Percentiles rank a stretch among this genome's conserved stretches.
Evolutionary conservation across 805 yeast genomes (phyloP).

Genomic region (Saccharomyces kudriavzevii): DNA sequence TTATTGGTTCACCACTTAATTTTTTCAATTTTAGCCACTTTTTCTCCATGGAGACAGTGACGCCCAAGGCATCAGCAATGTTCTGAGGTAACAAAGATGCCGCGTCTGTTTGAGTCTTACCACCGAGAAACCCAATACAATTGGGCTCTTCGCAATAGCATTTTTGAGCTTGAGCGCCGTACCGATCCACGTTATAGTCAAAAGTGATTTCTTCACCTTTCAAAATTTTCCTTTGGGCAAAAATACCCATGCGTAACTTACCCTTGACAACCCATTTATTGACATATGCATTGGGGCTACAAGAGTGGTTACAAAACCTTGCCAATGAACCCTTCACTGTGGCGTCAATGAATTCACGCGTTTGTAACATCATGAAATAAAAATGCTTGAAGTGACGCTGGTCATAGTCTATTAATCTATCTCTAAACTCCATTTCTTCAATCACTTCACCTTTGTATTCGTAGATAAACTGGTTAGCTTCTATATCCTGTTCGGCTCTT

Average conservation of each 20-base stretch:
- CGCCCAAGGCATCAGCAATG: constrained; percentile 79
- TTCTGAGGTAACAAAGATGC: constrained; percentile 76
- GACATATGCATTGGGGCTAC: constrained; percentile 89
- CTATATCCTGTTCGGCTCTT: constrained; percentile 53
- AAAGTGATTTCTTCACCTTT: constrained; percentile 83
- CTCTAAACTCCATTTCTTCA: constrained; percentile 66
- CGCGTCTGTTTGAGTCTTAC: constrained; percentile 92
- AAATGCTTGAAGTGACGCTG: constrained; percentile 65
- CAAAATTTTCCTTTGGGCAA: constrained; percentile 64
- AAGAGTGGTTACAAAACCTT: constrained; percentile 89
- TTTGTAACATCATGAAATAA: constrained; percentile 92
- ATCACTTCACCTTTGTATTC: constrained; percentile 94
- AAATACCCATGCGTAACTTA: constrained; percentile 87
- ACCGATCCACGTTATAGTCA: constrained; percentile 85
- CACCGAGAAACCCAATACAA: constrained; percentile 91
- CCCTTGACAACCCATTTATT: constrained; percentile 97
- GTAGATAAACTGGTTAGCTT: constrained; percentile 64
- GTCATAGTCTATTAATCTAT: constrained; percentile 69
- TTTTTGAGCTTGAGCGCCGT: constrained; percentile 89
- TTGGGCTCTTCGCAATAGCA: constrained; percentile 91
- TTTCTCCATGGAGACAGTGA: constrained; percentile 57
- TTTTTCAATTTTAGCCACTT: constrained; percentile 61
- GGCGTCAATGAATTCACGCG: constrained; percentile 91
- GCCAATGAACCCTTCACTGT: constrained; percentile 83
- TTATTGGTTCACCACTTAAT: constrained; percentile 36